These are phyloP conservation scores for Mucor velutinosus DNA, from an alignment of 371 early-diverging fungal species.

Conservation along the genomic window DNA sequence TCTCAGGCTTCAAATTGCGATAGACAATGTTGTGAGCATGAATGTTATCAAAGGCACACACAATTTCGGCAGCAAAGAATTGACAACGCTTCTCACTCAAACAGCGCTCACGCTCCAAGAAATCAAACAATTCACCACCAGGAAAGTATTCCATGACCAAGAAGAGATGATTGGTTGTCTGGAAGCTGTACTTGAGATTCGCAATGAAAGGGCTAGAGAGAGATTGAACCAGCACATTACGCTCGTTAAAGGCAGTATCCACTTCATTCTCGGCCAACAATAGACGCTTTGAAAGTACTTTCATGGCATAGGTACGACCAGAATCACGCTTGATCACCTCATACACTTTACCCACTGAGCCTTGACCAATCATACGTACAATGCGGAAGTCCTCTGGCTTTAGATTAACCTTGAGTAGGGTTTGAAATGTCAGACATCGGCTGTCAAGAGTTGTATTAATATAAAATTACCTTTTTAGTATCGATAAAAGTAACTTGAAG, in stretches of 20 bases:
- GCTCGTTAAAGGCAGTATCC: constrained; percentile 85
- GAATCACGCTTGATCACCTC: constrained; percentile 46
- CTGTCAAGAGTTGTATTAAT: too few relatives aligned
- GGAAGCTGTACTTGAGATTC: constrained; percentile 88
- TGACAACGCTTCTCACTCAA: constrained; percentile 66
- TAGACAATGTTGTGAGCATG: constrained; percentile 64
- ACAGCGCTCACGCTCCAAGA: constrained; percentile 64
- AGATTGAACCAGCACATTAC: constrained; percentile 73
- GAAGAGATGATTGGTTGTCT: constrained; percentile 85
- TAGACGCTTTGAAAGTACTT: constrained; percentile 86
- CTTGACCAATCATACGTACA: constrained; percentile 71
- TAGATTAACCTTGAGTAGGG: neutral
- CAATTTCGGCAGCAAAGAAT: constrained; percentile 75
- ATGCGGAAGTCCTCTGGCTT: constrained; percentile 69
- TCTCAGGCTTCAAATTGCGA: constrained; percentile 90
- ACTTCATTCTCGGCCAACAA: constrained; percentile 93
- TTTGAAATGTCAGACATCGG: neutral
- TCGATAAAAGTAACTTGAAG: constrained; percentile 59
- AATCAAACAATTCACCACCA: constrained; percentile 92
- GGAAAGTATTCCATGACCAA: constrained; percentile 95
- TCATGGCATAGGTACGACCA: constrained; percentile 79
- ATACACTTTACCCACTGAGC: constrained; percentile 69
- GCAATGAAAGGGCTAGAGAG: constrained; percentile 90
- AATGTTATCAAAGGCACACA: constrained; percentile 71
- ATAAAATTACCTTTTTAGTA: constrained; percentile 13